Evolutionary conservation across 495 filamentous ascomycete genomes (phyloP), one percentile per base, ranked within the genome.

Genomic region (Polyplosphaeria fusca): DNA sequence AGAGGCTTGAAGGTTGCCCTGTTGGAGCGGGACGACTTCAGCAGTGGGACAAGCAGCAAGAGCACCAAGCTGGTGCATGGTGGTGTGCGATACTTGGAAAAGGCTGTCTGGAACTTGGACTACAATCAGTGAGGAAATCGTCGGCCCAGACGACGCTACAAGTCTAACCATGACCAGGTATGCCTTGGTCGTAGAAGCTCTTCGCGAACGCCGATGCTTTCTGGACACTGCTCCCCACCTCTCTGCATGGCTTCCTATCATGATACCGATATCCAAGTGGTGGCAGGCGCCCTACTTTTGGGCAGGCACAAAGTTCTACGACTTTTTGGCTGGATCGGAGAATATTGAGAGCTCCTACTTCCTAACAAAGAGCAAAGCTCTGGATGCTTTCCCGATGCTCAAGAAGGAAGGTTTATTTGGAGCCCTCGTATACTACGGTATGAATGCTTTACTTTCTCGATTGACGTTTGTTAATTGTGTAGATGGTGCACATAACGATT

Each of bases 221-320:
- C 71, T 97, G 66, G 89, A 94, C 65, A 98, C 92, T 11, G 93
- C 93, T 25, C 93, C 93, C 13, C 93, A 98, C 77, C 79, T 98
- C 38, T 95, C 89, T 25, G 84, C 77, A 74, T 96, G 91, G 89
- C 78, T 98, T 32, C 93, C 93, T 16, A 98, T 98, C 61, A 98
- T 98, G 93, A 82, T 98, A 55, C 93, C 93, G 0, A 76, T 96
- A 39, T 84, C 95, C 68, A 87, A 88, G 63, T 96, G 91, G 93
- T 96, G 90, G 89, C 91, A 97, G 71, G 88, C 86, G 24, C 93
- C 93, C 11, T 98, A 97, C 72, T 98, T 94, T 74, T 97, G 92
- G 91, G 86, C 81, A 4, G 93, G 93, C 49, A 95, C 92, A 42
- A 98, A 98, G 73, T 82, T 82, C 49, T 98, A 98, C 73, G 93